Base-by-base conservation (phyloP, 129 eudicot species). In the Silybum marianum region DNA sequence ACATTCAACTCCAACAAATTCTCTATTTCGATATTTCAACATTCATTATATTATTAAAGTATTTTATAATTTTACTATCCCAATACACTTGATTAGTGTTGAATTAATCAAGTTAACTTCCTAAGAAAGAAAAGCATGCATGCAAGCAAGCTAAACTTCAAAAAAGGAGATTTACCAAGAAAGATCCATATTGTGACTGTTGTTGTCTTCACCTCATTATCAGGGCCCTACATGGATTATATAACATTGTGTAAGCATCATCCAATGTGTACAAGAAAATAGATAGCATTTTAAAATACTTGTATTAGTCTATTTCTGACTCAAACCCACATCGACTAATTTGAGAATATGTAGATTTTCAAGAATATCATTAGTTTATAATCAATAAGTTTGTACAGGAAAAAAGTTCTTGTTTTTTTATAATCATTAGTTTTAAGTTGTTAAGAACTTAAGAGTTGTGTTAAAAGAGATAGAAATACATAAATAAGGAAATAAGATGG, bases 401-500 rank as follows among this genome's bases (percentile, higher is more conserved):
- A 67, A 78, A 78, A 38, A 21, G 18, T 14, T 16, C 6, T 66
- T 23, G 65, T 66, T 66, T n/a, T n/a, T n/a, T n/a, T 78, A 66
- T 23, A 78, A 67, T 40, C 65, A 78, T 40, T 39, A 78, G 40
- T 78, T 78, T 78, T 39, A 42, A 24, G 63, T 25, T 24, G 9
- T 23, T 40, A 26, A 69, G 18, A 66, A 78, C 81, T 9, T 24
- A 67, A 66, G 25, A 67, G 39, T 24, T 39, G 9, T 67, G 24
- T 77, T 77, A 11, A 36, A 12, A 22, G 40, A 39, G 69, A 65
- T n/a, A n/a, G 82, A 80, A 28, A 85, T 25, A 78, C 5, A 78
- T 6, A 40, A 39, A 78, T 10, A 36, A 65, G 80, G 9, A 66
- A 16, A 18, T 24, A 34, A 81, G 84, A 90, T 90, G 89, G 86